Conservation (phyloP, 306 rosid species). For the Quercus parvula region DNA sequence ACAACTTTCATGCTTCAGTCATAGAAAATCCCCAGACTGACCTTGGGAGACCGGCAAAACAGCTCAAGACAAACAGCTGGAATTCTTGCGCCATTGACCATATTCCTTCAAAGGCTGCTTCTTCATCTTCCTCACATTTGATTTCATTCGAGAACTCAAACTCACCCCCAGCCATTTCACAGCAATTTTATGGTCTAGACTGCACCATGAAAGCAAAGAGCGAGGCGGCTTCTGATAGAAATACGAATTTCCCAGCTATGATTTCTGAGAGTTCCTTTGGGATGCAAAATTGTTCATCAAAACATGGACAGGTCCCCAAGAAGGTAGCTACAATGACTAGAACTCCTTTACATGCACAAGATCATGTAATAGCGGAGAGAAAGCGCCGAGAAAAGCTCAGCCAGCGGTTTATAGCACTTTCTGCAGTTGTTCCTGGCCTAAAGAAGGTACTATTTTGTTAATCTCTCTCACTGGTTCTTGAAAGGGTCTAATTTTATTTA, state of each 20-base stretch:
- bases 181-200: constrained; percentile 14
- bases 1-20: neutral
- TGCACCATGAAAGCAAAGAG: constrained; percentile 31
- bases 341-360: constrained; percentile 32
- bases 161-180: constrained; percentile 17
- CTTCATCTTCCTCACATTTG: constrained; percentile 49
- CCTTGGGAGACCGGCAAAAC: constrained; percentile 30
- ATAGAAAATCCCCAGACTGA: neutral
- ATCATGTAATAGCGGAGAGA: constrained; percentile 53
- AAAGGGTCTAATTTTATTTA: neutral
- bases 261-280: constrained; percentile 26
- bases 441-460: constrained; percentile 44
- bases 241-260: constrained; percentile 8
- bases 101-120: constrained; percentile 18
- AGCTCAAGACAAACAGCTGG: constrained; percentile 37
- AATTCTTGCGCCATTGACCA: constrained; percentile 22
- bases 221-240: constrained; percentile 27
- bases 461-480: neutral
- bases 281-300: constrained; percentile 14
- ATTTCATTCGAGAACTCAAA: constrained; percentile 52
- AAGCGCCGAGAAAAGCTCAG: constrained; percentile 51
- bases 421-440: constrained; percentile 51
- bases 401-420: constrained; percentile 43
- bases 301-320: constrained; percentile 8
- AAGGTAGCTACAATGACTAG: constrained; percentile 21